Evolutionary conservation across 148 eudicot genomes (phyloP), one percentile per base, ranked within the genome.

Genomic region (Heliamphora exappendiculata): DNA sequence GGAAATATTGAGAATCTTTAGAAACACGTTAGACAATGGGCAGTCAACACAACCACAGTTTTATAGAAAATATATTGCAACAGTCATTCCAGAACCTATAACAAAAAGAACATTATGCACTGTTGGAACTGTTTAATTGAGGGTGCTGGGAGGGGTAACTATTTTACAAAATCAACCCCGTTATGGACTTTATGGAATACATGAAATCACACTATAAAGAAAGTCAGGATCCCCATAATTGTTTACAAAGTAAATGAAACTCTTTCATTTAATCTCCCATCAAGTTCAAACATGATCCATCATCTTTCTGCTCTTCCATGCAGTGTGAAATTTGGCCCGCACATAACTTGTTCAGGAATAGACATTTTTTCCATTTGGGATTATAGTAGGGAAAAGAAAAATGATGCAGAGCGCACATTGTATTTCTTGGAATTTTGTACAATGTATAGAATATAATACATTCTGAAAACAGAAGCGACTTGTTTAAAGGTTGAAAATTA

Each of bases 1-100:
- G 87, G 78, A 75, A 67, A 79, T 70, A 79, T 67, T 78, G 26
- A 76, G n/a, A 47, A 47, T 13, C 29, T 51, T 31, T 55, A 36
- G 14, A 73, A 3, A 51, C 20, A n/a, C n/a, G n/a, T n/a, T n/a
- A n/a, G n/a, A n/a, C n/a, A n/a, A n/a, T n/a, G n/a, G n/a, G n/a
- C n/a, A n/a, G n/a, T n/a, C n/a, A n/a, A n/a, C n/a, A n/a, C n/a
- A n/a, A n/a, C n/a, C n/a, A n/a, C n/a, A 39, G 3, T 14, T 26
- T 3, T 28, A 26, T 17, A 36, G 67, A 42, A 58, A n/a, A 36
- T 53, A 59, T 37, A 45, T 6, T 42, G 65, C 13, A 59, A 3
- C 22, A 28, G 28, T 59, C 55, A 57, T 31, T 70, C 24, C 73
- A 37, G 68, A 19, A 20, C 11, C 17, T 14, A 1, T 19, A 74